These are phyloP conservation scores for Epichloe sp. DNA, from an alignment of 2,329 filamentous ascomycete genomes.

Conservation along the genomic window DNA sequence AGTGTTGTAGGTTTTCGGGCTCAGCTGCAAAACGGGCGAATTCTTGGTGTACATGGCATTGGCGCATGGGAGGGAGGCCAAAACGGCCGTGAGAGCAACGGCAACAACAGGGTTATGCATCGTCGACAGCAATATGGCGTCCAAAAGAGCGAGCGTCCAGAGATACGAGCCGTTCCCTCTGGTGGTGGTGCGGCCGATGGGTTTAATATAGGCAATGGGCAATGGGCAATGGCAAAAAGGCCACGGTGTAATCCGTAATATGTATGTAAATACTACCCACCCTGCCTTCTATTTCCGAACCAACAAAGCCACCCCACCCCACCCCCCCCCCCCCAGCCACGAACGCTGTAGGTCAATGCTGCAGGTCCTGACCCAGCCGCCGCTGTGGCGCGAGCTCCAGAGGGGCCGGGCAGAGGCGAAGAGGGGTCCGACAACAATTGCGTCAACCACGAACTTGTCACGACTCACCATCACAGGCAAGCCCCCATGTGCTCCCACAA, in stretches of 20 bases:
- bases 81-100: slow-evolving; percentile 35
- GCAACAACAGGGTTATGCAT: slow-evolving; percentile 43
- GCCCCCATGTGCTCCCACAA: not conserved
- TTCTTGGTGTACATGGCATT: slow-evolving; percentile 73
- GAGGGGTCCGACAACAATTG: too few relatives aligned
- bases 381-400: slow-evolving; percentile 1
- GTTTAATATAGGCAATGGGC: not conserved
- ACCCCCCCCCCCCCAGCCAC: not conserved
- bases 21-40: slow-evolving; percentile 76
- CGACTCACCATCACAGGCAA: not conserved
- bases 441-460: not conserved
- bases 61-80: slow-evolving; percentile 51
- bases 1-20: slow-evolving; percentile 64
- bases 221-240: slow-evolving; percentile 11
- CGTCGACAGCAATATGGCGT: not conserved
- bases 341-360: not conserved
- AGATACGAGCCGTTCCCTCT: not conserved
- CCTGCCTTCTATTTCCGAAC: not conserved
- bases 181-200: not conserved
- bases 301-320: not conserved
- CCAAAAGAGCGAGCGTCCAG: not conserved
- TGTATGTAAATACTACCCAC: too few relatives aligned
- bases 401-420: too few relatives aligned
- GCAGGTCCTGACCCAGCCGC: not conserved
- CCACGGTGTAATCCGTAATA: slow-evolving; percentile 11